phyloP scores from a whole-genome alignment of 768 basidiomycete genomes.

The Amanita muscaria region DNA sequence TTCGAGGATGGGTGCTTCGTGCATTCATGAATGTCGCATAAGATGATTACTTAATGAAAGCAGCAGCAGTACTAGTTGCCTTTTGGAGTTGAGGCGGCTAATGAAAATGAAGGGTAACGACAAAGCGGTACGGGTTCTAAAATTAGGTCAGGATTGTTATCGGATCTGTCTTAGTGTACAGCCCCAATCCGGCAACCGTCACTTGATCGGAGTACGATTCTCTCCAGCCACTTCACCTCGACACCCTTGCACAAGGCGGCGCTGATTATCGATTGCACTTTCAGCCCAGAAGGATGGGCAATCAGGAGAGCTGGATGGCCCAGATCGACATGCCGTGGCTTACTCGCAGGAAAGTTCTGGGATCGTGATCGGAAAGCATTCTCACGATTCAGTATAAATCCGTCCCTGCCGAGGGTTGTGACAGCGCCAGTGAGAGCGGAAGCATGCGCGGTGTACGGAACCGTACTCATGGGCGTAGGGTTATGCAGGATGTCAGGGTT shows the following conservation, averaged over 20 bases:
- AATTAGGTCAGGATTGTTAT: not conserved
- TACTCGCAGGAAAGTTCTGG: not conserved
- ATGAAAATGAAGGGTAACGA: no score
- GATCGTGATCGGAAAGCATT: not conserved
- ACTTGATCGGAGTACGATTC: not conserved
- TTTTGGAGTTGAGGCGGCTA: no score
- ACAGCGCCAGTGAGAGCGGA: conserved; percentile 3
- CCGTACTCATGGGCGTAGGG: no score
- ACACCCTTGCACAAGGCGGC: not conserved
- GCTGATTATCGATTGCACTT: conserved; percentile 3
- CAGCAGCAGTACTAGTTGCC: no score
- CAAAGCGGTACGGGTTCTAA: no score
- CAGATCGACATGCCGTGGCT: no score
- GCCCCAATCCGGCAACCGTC: no score
- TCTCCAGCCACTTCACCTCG: not conserved
- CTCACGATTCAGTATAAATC: not conserved
- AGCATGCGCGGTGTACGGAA: not conserved
- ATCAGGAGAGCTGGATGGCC: no score
- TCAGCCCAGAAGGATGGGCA: not conserved
- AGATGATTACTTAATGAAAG: no score
- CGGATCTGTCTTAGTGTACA: not conserved
- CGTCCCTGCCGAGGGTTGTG: conserved; percentile 3
- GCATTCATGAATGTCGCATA: no score
- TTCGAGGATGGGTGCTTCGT: no score
- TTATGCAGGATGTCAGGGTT: no score